phyloP scores from a whole-genome alignment of 257 asterid species.

The Petunia axillaris region DNA sequence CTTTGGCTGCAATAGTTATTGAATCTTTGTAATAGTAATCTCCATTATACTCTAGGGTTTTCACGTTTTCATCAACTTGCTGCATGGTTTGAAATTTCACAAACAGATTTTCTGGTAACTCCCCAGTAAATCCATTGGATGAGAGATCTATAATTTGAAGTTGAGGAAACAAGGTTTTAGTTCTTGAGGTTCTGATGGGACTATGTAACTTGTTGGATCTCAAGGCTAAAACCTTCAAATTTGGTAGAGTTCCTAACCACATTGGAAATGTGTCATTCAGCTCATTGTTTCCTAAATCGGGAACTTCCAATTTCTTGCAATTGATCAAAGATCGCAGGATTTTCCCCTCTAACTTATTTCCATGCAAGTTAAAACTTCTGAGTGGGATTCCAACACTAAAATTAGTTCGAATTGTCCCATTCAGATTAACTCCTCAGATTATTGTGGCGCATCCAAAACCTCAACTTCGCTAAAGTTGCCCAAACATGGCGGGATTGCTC shows the following conservation, averaged over 20 bases:
- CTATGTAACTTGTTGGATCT: slow-evolving; percentile 19
- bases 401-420: background rate
- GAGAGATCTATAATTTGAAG: slow-evolving; percentile 25
- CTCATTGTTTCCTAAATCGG: slow-evolving; percentile 19
- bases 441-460: slow-evolving; percentile 1
- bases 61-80: background rate
- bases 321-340: slow-evolving; percentile 22
- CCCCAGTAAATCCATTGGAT: background rate
- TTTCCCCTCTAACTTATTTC: slow-evolving; percentile 20
- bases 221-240: background rate
- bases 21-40: background rate
- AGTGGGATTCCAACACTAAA: background rate
- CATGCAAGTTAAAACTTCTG: slow-evolving; percentile 6
- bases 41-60: background rate
- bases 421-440: background rate
- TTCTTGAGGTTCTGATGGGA: background rate
- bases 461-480: background rate
- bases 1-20: slow-evolving; percentile 4
- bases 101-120: slow-evolving; percentile 17
- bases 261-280: slow-evolving; percentile 17
- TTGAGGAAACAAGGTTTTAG: background rate
- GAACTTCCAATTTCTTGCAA: background rate
- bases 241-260: slow-evolving; percentile 26
- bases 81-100: background rate
- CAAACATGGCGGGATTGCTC: background rate